Percentiles rank a stretch among this genome's conserved stretches.
These are phyloP conservation scores for Linum tenue DNA, from an alignment of 345 rosid species.

Conservation along the genomic window DNA sequence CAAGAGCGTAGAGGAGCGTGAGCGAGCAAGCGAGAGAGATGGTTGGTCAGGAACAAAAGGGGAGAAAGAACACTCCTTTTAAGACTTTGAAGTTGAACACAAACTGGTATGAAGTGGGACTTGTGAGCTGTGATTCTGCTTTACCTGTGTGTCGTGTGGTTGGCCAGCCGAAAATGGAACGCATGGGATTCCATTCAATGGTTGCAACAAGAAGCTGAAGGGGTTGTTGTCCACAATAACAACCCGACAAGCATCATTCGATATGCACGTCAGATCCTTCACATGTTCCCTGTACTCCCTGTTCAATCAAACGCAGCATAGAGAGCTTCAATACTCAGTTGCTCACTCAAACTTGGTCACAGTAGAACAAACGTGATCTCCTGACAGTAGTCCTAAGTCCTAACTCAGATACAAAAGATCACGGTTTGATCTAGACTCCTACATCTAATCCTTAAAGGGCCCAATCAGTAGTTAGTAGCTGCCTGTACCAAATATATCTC, in stretches of 20 bases:
- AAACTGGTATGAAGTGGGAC: neutral
- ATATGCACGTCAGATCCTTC: constrained; percentile 55
- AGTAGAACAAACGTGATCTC: neutral
- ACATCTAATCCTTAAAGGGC: too few species aligned
- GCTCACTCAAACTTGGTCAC: neutral
- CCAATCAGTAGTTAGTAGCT: neutral
- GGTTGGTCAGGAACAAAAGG: neutral
- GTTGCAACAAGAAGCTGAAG: constrained; percentile 91
- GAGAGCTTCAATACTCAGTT: neutral
- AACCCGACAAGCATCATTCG: constrained; percentile 32
- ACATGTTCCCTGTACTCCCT: constrained; percentile 82
- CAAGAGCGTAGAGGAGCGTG: too few species aligned
- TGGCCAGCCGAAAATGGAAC: constrained; percentile 17
- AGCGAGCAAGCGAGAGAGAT: too few species aligned
- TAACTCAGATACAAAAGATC: neutral
- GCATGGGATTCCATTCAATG: constrained; percentile 16
- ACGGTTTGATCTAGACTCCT: too few species aligned
- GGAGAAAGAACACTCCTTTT: neutral
- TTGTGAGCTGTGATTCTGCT: neutral
- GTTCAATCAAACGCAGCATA: constrained; percentile 10
- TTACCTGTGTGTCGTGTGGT: constrained; percentile 71
- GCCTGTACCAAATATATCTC: neutral
- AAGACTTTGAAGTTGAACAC: neutral
- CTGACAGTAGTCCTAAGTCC: neutral
- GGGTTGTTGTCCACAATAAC: constrained; percentile 96